Percentiles rank a stretch among this genome's conserved stretches.
Conservation (phyloP, 2,329 filamentous ascomycete species). For the Pseudogymnoascus verrucosus region DNA sequence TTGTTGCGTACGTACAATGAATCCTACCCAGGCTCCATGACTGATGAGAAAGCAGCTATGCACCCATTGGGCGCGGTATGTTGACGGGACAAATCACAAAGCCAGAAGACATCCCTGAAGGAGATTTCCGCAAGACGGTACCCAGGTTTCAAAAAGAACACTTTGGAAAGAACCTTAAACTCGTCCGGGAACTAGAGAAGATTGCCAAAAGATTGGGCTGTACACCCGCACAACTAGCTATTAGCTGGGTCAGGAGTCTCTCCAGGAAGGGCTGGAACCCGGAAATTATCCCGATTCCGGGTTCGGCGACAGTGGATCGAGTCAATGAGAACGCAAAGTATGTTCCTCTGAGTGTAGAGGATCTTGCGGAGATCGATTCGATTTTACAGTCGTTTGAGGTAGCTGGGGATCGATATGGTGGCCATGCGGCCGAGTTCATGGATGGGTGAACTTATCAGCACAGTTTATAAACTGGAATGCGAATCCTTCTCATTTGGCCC, state of each 20-base stretch:
- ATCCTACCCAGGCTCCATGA: not conserved
- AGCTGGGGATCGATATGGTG: slow-evolving; percentile 41
- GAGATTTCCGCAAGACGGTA: slow-evolving; percentile 47
- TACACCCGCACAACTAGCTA: slow-evolving; percentile 55
- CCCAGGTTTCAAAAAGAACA: slow-evolving; percentile 56
- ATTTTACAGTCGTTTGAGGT: slow-evolving; percentile 41
- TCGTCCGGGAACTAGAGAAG: slow-evolving; percentile 48
- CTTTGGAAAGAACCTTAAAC: slow-evolving; percentile 55
- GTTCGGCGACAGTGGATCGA: slow-evolving; percentile 47
- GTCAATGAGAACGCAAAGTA: slow-evolving; percentile 51
- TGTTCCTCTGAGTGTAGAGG: slow-evolving; percentile 41
- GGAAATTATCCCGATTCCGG: slow-evolving; percentile 57
- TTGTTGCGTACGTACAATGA: slow-evolving; percentile 54
- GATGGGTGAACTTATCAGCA: slow-evolving; percentile 5
- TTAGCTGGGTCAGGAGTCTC: slow-evolving; percentile 49
- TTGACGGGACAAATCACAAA: slow-evolving; percentile 45
- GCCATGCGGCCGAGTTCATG: slow-evolving; percentile 9
- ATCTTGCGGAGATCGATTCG: slow-evolving; percentile 42
- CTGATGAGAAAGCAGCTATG: slow-evolving; percentile 40
- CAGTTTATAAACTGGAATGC: not conserved
- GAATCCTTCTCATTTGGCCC: too few relatives aligned
- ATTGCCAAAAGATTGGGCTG: slow-evolving; percentile 53
- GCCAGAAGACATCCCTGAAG: slow-evolving; percentile 46
- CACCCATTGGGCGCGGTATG: slow-evolving; percentile 58
- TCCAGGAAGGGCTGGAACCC: slow-evolving; percentile 24